phyloP scores from a whole-genome alignment of 163 green algal species.

The Scenedesmus sp. region DNA sequence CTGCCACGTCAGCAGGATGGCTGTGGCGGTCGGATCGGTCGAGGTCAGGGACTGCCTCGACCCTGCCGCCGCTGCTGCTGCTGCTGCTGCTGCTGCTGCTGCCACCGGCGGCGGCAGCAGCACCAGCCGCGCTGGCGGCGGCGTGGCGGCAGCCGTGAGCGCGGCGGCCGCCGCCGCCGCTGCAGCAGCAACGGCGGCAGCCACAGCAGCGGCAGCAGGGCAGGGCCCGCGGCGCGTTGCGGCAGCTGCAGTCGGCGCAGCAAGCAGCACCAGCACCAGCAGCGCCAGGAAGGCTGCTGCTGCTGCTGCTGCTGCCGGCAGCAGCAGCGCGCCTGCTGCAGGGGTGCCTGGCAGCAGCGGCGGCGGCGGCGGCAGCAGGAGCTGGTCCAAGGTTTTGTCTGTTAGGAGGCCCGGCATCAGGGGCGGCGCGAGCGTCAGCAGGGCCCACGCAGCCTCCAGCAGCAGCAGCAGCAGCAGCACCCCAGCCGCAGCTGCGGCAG shows the following conservation, averaged over 20 bases:
- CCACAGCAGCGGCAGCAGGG: conserved; percentile 29
- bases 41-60: conserved; percentile 59
- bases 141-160: conserved; percentile 25
- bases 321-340: not conserved
- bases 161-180: conserved; percentile 14
- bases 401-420: conserved; percentile 18
- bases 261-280: not conserved
- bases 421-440: conserved; percentile 11
- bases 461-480: conserved; percentile 20
- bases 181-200: conserved; percentile 25
- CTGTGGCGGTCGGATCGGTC: conserved; percentile 48
- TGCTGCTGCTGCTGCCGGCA: not conserved
- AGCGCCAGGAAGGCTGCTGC: not conserved
- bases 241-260: conserved; percentile 20
- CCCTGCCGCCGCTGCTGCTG: conserved; percentile 22
- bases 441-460: not conserved
- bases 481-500: not conserved
- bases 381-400: conserved; percentile 36
- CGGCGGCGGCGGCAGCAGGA: not conserved
- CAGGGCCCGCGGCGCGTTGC: conserved; percentile 31
- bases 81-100: conserved; percentile 22
- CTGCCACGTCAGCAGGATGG: conserved; percentile 33
- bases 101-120: not conserved
- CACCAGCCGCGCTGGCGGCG: not conserved
- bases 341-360: not conserved